phyloP scores from a whole-genome alignment of 2,329 filamentous ascomycete species.

The Verticillium albo-atrum region DNA sequence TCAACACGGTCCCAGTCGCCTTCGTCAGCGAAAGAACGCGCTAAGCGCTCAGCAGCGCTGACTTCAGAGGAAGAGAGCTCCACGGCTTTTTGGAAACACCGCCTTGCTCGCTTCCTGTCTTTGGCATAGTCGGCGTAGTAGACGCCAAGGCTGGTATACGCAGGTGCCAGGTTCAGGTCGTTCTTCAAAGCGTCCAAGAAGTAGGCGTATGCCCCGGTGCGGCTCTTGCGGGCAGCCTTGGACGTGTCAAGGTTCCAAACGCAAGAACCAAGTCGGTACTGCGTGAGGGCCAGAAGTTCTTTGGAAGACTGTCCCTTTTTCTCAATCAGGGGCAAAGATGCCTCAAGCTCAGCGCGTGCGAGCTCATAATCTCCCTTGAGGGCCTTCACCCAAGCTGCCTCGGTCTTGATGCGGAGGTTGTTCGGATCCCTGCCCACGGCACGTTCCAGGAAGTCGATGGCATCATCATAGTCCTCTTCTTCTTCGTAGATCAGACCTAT shows the following conservation, averaged over 20 bases:
- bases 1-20: constrained; percentile 97
- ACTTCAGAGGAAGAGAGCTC: constrained; percentile 87
- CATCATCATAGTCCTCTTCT: constrained; percentile 80
- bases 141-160: constrained; percentile 85
- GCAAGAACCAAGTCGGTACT: constrained; percentile 84
- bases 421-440: constrained; percentile 68
- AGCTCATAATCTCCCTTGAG: constrained; percentile 69
- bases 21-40: constrained; percentile 79
- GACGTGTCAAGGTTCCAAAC: constrained; percentile 80
- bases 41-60: constrained; percentile 80
- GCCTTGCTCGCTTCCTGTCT: constrained; percentile 80
- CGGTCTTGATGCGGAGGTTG: constrained; percentile 76
- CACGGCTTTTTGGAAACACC: constrained; percentile 94
- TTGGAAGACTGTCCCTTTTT: constrained; percentile 53
- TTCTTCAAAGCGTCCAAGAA: constrained; percentile 82
- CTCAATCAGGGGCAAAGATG: constrained; percentile 62
- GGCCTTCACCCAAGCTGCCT: constrained; percentile 89
- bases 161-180: constrained; percentile 81
- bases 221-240: constrained; percentile 69
- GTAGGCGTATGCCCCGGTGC: constrained; percentile 75
- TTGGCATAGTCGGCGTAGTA: constrained; percentile 90
- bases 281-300: constrained; percentile 77
- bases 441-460: constrained; percentile 73
- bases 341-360: constrained; percentile 66
- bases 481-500: constrained; percentile 91